Evolutionary conservation across 169 alveolate genomes (phyloP).

Genomic region (Eimeria praecox): DNA sequence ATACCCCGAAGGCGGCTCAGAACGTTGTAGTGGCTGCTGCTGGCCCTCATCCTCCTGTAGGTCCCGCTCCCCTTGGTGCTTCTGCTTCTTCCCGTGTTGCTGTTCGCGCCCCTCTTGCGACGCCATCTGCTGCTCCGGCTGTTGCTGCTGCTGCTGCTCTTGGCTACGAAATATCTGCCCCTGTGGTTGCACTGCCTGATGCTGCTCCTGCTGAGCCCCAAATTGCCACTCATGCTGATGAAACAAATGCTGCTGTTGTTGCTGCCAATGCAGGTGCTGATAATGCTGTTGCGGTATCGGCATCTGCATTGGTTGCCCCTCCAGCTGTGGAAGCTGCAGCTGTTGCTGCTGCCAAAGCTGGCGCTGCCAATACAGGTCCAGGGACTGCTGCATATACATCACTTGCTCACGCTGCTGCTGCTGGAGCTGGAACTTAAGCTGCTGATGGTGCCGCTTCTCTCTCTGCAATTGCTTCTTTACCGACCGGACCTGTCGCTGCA

Average conservation of each 20-base stretch:
- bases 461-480: background rate
- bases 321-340: background rate
- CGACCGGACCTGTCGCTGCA: background rate
- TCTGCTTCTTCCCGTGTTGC: background rate
- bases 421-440: background rate
- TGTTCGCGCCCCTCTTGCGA: background rate
- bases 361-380: too few species aligned
- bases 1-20: slow-evolving; percentile 1
- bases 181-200: too few species aligned
- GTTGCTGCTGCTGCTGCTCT: background rate
- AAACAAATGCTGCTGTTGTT: background rate
- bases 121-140: background rate
- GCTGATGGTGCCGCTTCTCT: background rate
- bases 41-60: too few species aligned
- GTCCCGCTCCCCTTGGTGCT: background rate
- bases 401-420: too few species aligned
- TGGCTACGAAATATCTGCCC: background rate
- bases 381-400: too few species aligned
- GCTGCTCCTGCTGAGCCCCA: too few species aligned
- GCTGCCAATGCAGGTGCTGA: too few species aligned
- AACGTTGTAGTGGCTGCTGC: too few species aligned
- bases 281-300: background rate
- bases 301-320: background rate
- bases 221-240: slow-evolving; percentile 13
- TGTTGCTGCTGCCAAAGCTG: background rate